Conservation (phyloP, 139 green algal species). For the Coelastrella sp. region DNA sequence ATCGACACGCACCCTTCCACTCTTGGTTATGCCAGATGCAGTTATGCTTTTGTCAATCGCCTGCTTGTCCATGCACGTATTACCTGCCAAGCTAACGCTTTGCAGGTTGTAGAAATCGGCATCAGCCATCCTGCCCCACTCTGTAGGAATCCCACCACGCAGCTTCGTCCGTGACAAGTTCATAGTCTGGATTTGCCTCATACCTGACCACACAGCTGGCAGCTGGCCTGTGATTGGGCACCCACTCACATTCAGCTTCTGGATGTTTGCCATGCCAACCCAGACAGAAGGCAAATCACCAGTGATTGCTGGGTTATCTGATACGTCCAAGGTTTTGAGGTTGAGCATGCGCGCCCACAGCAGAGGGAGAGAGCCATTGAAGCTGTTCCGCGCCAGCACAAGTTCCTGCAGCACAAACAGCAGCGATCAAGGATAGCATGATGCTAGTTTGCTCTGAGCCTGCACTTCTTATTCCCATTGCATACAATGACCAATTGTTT, state of each 20-base stretch:
- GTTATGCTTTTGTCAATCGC: not conserved
- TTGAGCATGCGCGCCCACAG: too few species aligned
- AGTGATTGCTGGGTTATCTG: too few species aligned
- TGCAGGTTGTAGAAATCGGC: not conserved
- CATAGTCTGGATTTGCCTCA: not conserved
- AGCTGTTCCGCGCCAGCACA: too few species aligned
- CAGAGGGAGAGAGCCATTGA: too few species aligned
- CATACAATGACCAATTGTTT: too few species aligned
- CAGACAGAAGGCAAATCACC: too few species aligned
- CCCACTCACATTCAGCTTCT: not conserved
- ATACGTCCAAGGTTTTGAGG: too few species aligned
- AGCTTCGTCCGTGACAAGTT: not conserved
- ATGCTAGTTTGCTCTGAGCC: too few species aligned
- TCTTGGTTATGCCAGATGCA: not conserved
- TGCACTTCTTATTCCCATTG: too few species aligned
- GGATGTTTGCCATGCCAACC: too few species aligned
- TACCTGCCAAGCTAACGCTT: not conserved
- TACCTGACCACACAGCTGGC: not conserved
- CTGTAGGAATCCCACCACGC: not conserved
- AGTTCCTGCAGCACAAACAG: too few species aligned
- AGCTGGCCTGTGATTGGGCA: not conserved
- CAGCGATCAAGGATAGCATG: too few species aligned
- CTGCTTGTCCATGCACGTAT: not conserved
- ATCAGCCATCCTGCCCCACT: not conserved
- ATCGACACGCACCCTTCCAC: not conserved